Evolutionary conservation across 2,329 filamentous ascomycete species (phyloP).

Genomic region (Berkeleyomyces rouxiae): DNA sequence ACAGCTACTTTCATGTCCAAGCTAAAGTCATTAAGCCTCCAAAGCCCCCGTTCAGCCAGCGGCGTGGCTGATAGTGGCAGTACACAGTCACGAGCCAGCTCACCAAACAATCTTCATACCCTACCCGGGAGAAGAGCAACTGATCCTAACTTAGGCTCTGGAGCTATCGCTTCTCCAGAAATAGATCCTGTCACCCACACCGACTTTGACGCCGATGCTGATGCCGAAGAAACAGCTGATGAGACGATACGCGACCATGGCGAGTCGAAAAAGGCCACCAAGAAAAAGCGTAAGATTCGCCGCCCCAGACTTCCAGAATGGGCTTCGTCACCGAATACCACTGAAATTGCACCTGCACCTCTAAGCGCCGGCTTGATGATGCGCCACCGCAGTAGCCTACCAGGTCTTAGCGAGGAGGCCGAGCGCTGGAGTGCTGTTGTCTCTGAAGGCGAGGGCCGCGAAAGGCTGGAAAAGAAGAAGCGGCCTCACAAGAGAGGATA

Average conservation of each 20-base stretch:
- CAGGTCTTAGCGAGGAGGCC: conserved; percentile 39
- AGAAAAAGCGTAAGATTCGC: conserved; percentile 47
- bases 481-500: conserved; percentile 3
- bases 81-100: conserved; percentile 17
- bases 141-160: background rate
- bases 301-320: conserved; percentile 34
- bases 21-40: conserved; percentile 53
- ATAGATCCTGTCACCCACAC: background rate
- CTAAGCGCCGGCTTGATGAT: conserved; percentile 32
- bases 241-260: conserved; percentile 33
- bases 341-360: conserved; percentile 10
- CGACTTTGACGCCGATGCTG: conserved; percentile 44
- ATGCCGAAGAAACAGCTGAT: conserved; percentile 74
- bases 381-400: conserved; percentile 48
- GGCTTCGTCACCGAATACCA: conserved; percentile 49
- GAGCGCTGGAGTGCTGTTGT: conserved; percentile 32
- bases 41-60: conserved; percentile 23
- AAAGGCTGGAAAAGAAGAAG: conserved; percentile 33
- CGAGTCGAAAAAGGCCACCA: conserved; percentile 33
- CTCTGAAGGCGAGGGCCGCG: conserved; percentile 60
- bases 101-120: background rate
- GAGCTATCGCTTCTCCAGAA: background rate
- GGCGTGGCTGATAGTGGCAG: conserved; percentile 16
- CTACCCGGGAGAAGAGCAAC: conserved; percentile 18
- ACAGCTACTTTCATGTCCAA: conserved; percentile 58